Base-by-base conservation (phyloP, 371 early-diverging fungal genomes). In the Apophysomyces elegans region DNA sequence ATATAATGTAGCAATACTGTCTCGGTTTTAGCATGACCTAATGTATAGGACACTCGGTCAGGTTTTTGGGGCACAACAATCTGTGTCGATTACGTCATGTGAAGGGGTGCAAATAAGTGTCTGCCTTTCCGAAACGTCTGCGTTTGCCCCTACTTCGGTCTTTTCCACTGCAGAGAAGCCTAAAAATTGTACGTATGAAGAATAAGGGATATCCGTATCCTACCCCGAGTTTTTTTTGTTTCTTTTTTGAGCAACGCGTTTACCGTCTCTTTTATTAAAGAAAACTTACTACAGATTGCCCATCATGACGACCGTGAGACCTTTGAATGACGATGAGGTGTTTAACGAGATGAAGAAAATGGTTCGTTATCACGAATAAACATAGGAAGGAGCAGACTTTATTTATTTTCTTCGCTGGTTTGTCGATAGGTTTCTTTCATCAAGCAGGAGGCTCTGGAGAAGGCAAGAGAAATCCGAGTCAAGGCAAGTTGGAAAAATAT, bases 381-480 rank as follows among this genome's bases (percentile, higher is more conserved):
- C 26, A 1, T 26, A 26, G 26, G 26, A 26, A 26, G 26, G 26
- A 26, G 26, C 1, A 26, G 26, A 26, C 26, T 26, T 26, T 26
- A 26, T 26, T 26, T 26, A 26, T 26, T 26, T 26, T 26, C 26
- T 26, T 18, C 2, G 21, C 50, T 21, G 12, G 5, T 1, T n/a
- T 50, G 9, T 61, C 5, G 32, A 26, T 79, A 91, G 91, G 84
- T 94, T 64, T 90, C 93, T 41, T 99, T 99, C 84, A 98, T 99
- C 85, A 94, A 92, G 77, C 97, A 98, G 80, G 99, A 99, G 80
- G 99, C 99, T 14, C 77, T 93, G 32, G 99, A 99, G 77, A 99
- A 99, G 84, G 97, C 98, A 32, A 87, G 95, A 58, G 99, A 99
- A 79, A 96, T 98, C 76, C 95, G 96, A 81, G 95, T 97, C 83